A percentile compares a stretch with the other conserved stretches of the same genome.
Conservation (phyloP, 106 monocot species). For the Platanthera guangdongensis region DNA sequence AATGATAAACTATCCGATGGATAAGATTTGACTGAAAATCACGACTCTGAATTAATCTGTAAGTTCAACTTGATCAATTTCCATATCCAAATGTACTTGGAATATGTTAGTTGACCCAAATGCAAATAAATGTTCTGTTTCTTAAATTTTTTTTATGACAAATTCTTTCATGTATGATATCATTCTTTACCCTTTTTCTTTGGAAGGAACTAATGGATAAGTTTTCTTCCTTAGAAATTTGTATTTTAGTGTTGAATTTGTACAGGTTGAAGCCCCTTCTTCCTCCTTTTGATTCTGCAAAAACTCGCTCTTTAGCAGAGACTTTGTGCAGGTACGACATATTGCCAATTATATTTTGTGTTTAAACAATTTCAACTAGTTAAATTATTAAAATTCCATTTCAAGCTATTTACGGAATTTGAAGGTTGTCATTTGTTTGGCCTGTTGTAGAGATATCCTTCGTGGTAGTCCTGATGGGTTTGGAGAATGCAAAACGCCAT, state of each 20-base stretch:
- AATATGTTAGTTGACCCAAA: neutral
- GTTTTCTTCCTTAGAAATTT: neutral
- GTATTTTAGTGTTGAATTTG: slow-evolving; percentile 3
- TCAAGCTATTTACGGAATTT: neutral
- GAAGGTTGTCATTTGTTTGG: neutral
- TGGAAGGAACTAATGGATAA: slow-evolving; percentile 1
- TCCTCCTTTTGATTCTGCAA: slow-evolving; percentile 65
- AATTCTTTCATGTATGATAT: no score
- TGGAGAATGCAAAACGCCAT: slow-evolving; percentile 89
- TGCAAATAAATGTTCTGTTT: neutral
- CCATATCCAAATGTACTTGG: neutral
- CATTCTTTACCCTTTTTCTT: neutral
- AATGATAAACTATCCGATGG: neutral
- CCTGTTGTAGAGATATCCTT: slow-evolving; percentile 61
- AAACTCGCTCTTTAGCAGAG: slow-evolving; percentile 55
- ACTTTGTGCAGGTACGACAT: no score
- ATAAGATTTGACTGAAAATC: neutral
- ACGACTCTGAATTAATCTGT: neutral
- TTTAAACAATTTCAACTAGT: neutral
- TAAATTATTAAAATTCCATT: no score
- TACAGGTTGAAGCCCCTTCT: slow-evolving; percentile 49
- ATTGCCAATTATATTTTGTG: neutral
- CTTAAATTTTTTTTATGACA: neutral
- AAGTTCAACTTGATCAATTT: neutral
- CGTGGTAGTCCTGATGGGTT: slow-evolving; percentile 90